A percentile compares a stretch with the other conserved stretches of the same genome.
phyloP scores from a whole-genome alignment of 352 stramenopile species.

The Albugo candida region DNA sequence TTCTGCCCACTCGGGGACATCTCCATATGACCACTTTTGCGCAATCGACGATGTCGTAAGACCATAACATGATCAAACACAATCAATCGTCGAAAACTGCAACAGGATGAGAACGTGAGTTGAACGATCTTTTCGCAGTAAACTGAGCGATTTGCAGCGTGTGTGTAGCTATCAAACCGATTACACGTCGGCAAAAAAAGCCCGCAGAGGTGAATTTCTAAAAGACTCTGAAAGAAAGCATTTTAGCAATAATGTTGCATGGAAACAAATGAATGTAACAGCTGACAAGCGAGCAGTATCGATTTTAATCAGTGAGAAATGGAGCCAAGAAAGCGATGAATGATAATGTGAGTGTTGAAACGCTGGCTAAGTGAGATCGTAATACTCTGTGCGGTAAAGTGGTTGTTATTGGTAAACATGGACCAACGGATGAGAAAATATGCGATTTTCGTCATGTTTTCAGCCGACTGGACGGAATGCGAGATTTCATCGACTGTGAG shows the following conservation, averaged over 20 bases:
- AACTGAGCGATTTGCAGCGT: too few species aligned
- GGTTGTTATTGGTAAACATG: conserved; percentile 4
- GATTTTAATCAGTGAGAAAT: conserved; percentile 40
- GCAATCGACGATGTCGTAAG: too few species aligned
- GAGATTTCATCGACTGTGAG: conserved; percentile 47
- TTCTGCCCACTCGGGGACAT: too few species aligned
- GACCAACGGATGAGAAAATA: conserved; percentile 7
- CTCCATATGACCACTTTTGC: too few species aligned
- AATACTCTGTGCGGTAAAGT: background rate
- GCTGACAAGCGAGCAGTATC: conserved; percentile 36
- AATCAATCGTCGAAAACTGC: too few species aligned
- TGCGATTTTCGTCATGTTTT: conserved; percentile 54
- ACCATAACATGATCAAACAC: too few species aligned
- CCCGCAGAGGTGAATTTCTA: too few species aligned
- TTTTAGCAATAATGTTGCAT: conserved; percentile 43
- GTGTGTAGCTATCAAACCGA: too few species aligned
- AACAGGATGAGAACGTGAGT: too few species aligned
- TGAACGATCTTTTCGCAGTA: too few species aligned
- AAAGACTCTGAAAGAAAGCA: background rate
- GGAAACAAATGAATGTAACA: conserved; percentile 25
- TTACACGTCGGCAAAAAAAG: too few species aligned
- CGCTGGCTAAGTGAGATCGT: conserved; percentile 10
- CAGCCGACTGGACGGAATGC: conserved; percentile 41
- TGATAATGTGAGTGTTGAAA: conserved; percentile 10
- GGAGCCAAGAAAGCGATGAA: conserved; percentile 40